Conservation (phyloP, 495 filamentous ascomycete species). For the Xylaria palmicola region DNA sequence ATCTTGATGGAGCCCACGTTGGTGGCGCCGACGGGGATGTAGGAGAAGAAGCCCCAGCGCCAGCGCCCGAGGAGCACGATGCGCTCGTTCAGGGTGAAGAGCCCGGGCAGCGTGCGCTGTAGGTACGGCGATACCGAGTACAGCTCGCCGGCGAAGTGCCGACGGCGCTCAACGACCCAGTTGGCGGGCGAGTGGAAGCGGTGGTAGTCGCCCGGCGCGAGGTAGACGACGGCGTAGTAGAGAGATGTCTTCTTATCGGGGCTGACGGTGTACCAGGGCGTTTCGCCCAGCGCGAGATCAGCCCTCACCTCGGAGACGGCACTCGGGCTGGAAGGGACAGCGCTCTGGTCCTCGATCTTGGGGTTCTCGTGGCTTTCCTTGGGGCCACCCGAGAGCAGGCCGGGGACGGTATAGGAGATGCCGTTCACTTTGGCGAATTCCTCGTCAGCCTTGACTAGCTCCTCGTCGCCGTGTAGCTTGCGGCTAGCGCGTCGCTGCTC, state of each 20-base stretch:
- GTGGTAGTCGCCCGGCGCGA: conserved; percentile 98
- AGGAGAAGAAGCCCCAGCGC: conserved; percentile 97
- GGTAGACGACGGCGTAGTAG: conserved; percentile 93
- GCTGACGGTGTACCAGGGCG: conserved; percentile 72
- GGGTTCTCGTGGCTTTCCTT: conserved; percentile 52
- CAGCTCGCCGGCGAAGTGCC: conserved; percentile 95
- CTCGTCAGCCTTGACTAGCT: conserved; percentile 71
- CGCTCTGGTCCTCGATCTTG: conserved; percentile 41
- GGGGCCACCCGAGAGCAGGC: conserved; percentile 74
- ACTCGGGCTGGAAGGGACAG: conserved; percentile 57
- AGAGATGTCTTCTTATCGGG: conserved; percentile 63
- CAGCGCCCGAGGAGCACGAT: conserved; percentile 92
- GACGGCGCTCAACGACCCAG: conserved; percentile 88
- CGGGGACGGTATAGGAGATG: conserved; percentile 92
- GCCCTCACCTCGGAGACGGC: conserved; percentile 80
- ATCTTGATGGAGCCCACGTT: conserved; percentile 97
- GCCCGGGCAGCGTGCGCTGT: conserved; percentile 82
- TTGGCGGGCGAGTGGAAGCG: conserved; percentile 92
- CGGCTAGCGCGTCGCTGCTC: conserved; percentile 19
- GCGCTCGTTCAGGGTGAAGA: conserved; percentile 96
- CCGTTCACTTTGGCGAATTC: conserved; percentile 96
- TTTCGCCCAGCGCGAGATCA: conserved; percentile 73
- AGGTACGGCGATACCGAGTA: conserved; percentile 94
- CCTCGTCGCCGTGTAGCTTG: conserved; percentile 48
- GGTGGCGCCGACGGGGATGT: conserved; percentile 94